phyloP scores from a whole-genome alignment of 495 filamentous ascomycete species.

The Penicillium lagena region DNA sequence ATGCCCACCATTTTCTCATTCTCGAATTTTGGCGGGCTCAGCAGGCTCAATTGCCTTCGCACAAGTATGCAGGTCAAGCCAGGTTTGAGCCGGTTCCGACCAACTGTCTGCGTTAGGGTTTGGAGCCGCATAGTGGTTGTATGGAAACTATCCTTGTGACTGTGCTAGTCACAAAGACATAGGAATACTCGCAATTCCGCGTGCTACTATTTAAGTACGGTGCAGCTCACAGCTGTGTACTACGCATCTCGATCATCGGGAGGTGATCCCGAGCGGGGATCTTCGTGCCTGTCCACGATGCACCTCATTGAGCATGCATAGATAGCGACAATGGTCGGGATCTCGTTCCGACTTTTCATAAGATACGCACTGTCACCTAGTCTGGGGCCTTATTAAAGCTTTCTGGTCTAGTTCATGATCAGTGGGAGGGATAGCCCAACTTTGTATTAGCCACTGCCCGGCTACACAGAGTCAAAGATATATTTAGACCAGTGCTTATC shows the following conservation, averaged over 20 bases:
- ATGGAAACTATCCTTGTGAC: too few species aligned
- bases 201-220: background rate
- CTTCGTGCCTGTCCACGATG: background rate
- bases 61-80: background rate
- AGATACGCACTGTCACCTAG: too few species aligned
- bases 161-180: too few species aligned
- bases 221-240: background rate
- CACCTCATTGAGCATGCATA: too few species aligned
- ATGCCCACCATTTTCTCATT: conserved; percentile 22
- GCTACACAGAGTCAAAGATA: too few species aligned
- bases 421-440: conserved; percentile 2
- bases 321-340: background rate
- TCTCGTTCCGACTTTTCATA: background rate
- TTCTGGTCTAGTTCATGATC: too few species aligned
- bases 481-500: too few species aligned
- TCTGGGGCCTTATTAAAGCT: too few species aligned
- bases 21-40: conserved; percentile 24
- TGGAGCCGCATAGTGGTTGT: conserved; percentile 7
- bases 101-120: conserved; percentile 3
- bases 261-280: background rate
- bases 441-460: background rate
- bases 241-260: background rate
- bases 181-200: too few species aligned
- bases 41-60: conserved; percentile 13
- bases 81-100: conserved; percentile 1